Percentiles rank a stretch among this genome's conserved stretches.
These are phyloP conservation scores for Blastomyces emzantsi DNA, from an alignment of 2,329 filamentous ascomycete genomes.

Conservation along the genomic window DNA sequence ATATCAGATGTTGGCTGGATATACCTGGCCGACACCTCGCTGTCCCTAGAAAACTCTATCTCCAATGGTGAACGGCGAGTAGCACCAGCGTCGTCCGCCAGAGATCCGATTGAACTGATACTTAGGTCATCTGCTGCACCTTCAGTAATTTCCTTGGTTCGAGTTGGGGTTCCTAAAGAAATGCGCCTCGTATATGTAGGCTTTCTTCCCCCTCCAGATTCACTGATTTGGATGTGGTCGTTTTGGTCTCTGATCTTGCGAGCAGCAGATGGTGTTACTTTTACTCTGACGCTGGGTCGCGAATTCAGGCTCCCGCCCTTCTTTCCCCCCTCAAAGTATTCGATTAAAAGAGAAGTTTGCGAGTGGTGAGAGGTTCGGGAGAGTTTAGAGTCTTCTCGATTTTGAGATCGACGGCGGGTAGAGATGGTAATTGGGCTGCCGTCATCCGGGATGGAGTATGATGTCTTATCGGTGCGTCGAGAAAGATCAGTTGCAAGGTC, in stretches of 20 bases:
- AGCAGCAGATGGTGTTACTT: constrained; percentile 65
- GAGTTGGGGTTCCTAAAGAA: constrained; percentile 45
- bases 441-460: constrained; percentile 44
- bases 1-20: constrained; percentile 70
- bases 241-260: constrained; percentile 48
- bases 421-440: constrained; percentile 80
- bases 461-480: constrained; percentile 42
- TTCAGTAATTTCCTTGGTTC: constrained; percentile 28
- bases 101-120: constrained; percentile 66
- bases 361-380: constrained; percentile 50
- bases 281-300: constrained; percentile 71
- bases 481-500: constrained; percentile 44
- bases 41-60: constrained; percentile 69
- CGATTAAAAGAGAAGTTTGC: constrained; percentile 85
- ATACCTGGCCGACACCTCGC: constrained; percentile 61
- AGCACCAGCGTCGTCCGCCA: constrained; percentile 68
- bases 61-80: constrained; percentile 65
- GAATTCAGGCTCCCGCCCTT: constrained; percentile 50
- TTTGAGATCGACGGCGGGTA: constrained; percentile 42
- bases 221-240: constrained; percentile 80
- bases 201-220: constrained; percentile 58
- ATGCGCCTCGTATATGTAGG: constrained; percentile 60
- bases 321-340: constrained; percentile 85
- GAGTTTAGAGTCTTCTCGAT: constrained; percentile 45
- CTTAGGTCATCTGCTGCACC: constrained; percentile 53